Evolutionary conservation across 202 grass and related monocot genomes (phyloP).

Genomic region (Panicum virgatum): DNA sequence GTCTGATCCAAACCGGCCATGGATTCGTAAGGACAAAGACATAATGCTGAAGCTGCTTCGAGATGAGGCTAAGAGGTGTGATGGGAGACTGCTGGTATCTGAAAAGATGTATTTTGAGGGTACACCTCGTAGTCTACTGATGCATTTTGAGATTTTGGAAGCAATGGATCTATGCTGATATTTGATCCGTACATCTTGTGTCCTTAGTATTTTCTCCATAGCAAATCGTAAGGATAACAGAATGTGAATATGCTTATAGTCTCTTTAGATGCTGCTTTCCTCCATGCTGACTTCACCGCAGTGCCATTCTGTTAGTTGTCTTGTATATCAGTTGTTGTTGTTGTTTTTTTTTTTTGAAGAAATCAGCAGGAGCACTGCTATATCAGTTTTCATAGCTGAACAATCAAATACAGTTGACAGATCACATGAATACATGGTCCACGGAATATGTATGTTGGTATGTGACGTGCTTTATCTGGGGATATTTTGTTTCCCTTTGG

Average conservation of each 20-base stretch:
- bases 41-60: constrained; percentile 56
- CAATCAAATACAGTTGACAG: not conserved
- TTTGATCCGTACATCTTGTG: not conserved
- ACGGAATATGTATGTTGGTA: not conserved
- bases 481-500: not conserved
- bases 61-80: constrained; percentile 52
- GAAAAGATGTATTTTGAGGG: constrained; percentile 62
- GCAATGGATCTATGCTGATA: constrained; percentile 49
- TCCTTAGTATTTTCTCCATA: not conserved
- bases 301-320: not conserved
- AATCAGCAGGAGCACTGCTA: too few species aligned
- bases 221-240: not conserved
- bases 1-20: constrained; percentile 64
- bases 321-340: constrained; percentile 10
- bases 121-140: constrained; percentile 42
- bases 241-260: constrained; percentile 21
- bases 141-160: constrained; percentile 82
- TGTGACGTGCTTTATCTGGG: not conserved
- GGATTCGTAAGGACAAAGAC: constrained; percentile 74
- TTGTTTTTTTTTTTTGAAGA: too few species aligned
- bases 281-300: not conserved
- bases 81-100: constrained; percentile 36
- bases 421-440: not conserved
- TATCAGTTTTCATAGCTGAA: constrained; percentile 22
- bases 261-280: not conserved